These are phyloP conservation scores for Cordyceps fumosorosea DNA, from an alignment of 2,329 filamentous ascomycete genomes.

Conservation along the genomic window DNA sequence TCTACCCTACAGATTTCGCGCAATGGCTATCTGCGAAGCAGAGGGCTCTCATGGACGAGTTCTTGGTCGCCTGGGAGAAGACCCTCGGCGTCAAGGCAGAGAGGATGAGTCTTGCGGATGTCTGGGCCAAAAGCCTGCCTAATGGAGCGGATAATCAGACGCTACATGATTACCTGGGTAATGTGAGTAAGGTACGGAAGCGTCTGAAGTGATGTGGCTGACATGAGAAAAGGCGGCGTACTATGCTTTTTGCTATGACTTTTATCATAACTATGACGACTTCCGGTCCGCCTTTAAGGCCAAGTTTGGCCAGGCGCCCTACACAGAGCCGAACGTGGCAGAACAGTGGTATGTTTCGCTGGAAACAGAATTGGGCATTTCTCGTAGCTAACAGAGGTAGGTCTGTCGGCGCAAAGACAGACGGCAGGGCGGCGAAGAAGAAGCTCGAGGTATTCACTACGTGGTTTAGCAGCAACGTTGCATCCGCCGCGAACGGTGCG, in stretches of 20 bases:
- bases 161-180: constrained; percentile 23
- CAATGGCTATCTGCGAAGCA: constrained; percentile 8
- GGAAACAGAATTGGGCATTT: not conserved
- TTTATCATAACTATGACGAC: constrained; percentile 23
- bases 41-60: constrained; percentile 15
- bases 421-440: not conserved
- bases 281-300: constrained; percentile 23
- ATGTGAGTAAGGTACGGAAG: constrained; percentile 19
- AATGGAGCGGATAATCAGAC: constrained; percentile 16
- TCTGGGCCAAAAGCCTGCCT: constrained; percentile 21
- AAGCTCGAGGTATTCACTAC: constrained; percentile 23
- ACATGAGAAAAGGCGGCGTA: constrained; percentile 23
- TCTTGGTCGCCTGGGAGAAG: constrained; percentile 22
- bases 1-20: constrained; percentile 23
- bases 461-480: constrained; percentile 28
- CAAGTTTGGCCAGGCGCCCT: constrained; percentile 21
- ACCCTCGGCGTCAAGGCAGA: constrained; percentile 17
- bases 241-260: constrained; percentile 26
- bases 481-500: constrained; percentile 15
- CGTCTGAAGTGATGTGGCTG: not conserved
- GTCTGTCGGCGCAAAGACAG: constrained; percentile 17
- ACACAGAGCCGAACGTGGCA: constrained; percentile 23
- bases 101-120: constrained; percentile 14
- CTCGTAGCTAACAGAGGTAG: constrained; percentile 13
- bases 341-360: constrained; percentile 23